Evolutionary conservation across 208 protist genomes (phyloP).

Genomic region (Angomonas ambiguus): DNA sequence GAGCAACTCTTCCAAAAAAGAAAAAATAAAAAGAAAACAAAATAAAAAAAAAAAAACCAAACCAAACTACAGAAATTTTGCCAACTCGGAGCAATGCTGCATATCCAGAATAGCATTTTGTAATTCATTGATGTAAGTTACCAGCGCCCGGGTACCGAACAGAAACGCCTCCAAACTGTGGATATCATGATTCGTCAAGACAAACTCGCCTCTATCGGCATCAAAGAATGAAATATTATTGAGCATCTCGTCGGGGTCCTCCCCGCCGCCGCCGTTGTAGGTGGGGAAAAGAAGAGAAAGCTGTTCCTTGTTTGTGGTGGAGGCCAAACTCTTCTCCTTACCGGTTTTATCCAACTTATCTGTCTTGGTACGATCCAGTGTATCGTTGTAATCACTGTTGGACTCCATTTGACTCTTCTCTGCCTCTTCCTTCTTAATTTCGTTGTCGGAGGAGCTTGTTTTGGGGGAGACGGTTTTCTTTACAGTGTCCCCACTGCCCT

Average conservation of each 20-base stretch:
- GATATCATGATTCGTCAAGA: conserved; percentile 83
- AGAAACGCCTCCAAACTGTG: conserved; percentile 87
- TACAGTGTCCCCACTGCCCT: not conserved
- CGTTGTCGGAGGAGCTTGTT: conserved; percentile 6
- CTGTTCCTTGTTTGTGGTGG: not conserved
- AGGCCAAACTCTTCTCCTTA: not conserved
- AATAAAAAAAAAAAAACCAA: not conserved
- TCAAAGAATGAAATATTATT: conserved; percentile 58
- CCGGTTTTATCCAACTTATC: not conserved
- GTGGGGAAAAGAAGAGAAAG: not conserved
- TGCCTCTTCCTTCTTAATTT: not conserved
- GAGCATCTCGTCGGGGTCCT: conserved; percentile 22
- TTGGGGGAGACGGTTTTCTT: not conserved
- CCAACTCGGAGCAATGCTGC: conserved; percentile 67
- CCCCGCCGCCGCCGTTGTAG: not conserved
- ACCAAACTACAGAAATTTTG: conserved; percentile 47
- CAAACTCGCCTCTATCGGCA: conserved; percentile 61
- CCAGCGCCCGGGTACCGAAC: conserved; percentile 67
- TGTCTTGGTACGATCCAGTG: not conserved
- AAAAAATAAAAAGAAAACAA: conserved; percentile 1
- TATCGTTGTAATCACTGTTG: no score
- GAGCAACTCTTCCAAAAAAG: not conserved
- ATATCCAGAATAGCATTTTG: conserved; percentile 81
- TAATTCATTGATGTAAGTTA: conserved; percentile 71
- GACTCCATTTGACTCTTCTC: conserved; percentile 4